phyloP scores from a whole-genome alignment of 1,284 basidiomycete species.

The Irpex sp. region DNA sequence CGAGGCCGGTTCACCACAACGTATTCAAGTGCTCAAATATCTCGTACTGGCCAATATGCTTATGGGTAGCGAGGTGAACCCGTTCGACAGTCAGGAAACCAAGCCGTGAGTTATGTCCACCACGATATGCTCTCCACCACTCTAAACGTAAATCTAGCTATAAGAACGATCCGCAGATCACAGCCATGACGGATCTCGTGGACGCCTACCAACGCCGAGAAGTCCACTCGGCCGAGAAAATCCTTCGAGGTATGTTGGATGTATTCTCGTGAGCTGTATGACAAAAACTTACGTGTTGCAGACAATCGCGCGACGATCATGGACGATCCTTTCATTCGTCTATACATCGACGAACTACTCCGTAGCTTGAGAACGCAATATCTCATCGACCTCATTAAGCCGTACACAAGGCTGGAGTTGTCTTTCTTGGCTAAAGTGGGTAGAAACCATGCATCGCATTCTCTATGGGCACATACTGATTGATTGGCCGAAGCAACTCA shows the following conservation, averaged over 20 bases:
- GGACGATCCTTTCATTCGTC: constrained; percentile 90
- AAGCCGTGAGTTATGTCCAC: constrained; percentile 68
- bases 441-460: neutral
- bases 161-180: constrained; percentile 95
- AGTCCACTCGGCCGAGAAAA: constrained; percentile 94
- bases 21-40: constrained; percentile 98
- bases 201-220: constrained; percentile 95
- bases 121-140: neutral
- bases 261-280: neutral
- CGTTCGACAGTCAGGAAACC: constrained; percentile 99
- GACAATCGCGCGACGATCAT: constrained; percentile 94
- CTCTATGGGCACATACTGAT: constrained; percentile 4
- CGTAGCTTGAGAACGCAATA: constrained; percentile 93
- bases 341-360: constrained; percentile 93
- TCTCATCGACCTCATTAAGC: constrained; percentile 96
- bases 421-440: constrained; percentile 85
- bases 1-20: constrained; percentile 93
- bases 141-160: constrained; percentile 51
- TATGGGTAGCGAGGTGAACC: constrained; percentile 97
- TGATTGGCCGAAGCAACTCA: constrained; percentile 70
- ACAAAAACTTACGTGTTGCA: constrained; percentile 27
- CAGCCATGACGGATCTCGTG: constrained; percentile 96
- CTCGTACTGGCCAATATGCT: constrained; percentile 98
- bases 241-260: constrained; percentile 67
- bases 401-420: constrained; percentile 91